Percentiles rank a stretch among this genome's conserved stretches.
Conservation (phyloP, 495 filamentous ascomycete genomes). For the Penicillium paxilli region DNA sequence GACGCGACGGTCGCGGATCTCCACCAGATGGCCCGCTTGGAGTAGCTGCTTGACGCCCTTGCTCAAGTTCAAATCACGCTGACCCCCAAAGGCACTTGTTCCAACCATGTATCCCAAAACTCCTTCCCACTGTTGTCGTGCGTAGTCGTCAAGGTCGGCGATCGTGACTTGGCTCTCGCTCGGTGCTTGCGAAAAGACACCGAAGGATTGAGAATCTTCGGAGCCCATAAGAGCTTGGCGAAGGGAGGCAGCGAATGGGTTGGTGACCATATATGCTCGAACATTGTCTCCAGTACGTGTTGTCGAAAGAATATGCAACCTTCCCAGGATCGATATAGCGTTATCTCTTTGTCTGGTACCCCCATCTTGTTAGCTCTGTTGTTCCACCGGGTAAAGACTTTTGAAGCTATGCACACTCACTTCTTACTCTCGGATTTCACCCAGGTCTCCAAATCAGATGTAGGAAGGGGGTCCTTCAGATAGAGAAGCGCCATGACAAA, state of each 20-base stretch:
- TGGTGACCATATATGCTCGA: slow-evolving; percentile 67
- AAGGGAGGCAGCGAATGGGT: slow-evolving; percentile 72
- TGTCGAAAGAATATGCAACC: slow-evolving; percentile 76
- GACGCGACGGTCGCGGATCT: slow-evolving; percentile 54
- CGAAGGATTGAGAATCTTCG: slow-evolving; percentile 83
- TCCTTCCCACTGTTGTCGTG: slow-evolving; percentile 87
- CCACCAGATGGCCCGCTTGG: slow-evolving; percentile 76
- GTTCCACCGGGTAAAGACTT: background rate
- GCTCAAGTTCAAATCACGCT: slow-evolving; percentile 60
- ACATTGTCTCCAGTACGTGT: slow-evolving; percentile 57
- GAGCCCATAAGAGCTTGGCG: slow-evolving; percentile 84
- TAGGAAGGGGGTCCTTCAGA: slow-evolving; percentile 71
- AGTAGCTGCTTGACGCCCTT: slow-evolving; percentile 80
- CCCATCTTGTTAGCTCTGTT: slow-evolving; percentile 3
- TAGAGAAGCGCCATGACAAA: slow-evolving; percentile 95
- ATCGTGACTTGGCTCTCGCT: slow-evolving; percentile 60
- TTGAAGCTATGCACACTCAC: slow-evolving; percentile 35
- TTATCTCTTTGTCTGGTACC: slow-evolving; percentile 69
- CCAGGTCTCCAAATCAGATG: slow-evolving; percentile 80
- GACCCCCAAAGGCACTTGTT: slow-evolving; percentile 54
- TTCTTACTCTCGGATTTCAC: slow-evolving; percentile 70
- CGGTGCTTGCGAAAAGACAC: slow-evolving; percentile 69
- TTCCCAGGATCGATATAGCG: slow-evolving; percentile 74
- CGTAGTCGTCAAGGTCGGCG: slow-evolving; percentile 79
- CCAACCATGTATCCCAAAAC: slow-evolving; percentile 95